Evolutionary conservation across 257 asterid genomes (phyloP), one percentile per base, ranked within the genome.

Genomic region (Galeopsis tetrahit): DNA sequence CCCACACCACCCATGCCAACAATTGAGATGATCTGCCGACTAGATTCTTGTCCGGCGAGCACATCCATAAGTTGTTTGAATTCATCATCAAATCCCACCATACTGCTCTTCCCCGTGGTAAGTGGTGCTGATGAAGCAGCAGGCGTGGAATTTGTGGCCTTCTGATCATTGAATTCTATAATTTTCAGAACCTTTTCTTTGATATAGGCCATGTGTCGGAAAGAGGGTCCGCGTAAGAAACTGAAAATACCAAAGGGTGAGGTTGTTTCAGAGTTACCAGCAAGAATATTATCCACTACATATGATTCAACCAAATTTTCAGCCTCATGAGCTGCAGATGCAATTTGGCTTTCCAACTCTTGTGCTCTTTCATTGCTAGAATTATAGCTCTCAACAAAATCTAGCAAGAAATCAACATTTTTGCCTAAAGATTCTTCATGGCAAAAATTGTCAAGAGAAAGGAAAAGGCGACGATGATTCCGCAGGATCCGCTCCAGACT

Each of bases 231-330:
- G 28, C 28, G 28, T 21, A 21, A 21, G 28, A 21, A 21, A 21
- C 28, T 21, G 28, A 21, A 21, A 21, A 21, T 21, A 21, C 28
- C 28, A 21, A 21, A 21, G 28, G 28, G 1, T 7, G 6, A 38
- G 43, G 7, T 38, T 38, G 43, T 38, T 38, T 13, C 15, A n/a
- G 38, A 7, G 13, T 5, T 8, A 21, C 66, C 44, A 4, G 8
- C 38, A 4, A 58, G 49, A 78, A 55, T 28, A 0, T 68, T 52
- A 63, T 36, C 9, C 21, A 44, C 52, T 14, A 72, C 4, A 38
- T 38, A 15, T 7, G 72, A 32, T 48, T 78, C 78, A 9, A 78
- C 49, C 1, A 13, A 40, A n/a, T 77, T 78, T 60, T 77, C 71
- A 36, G 62, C 78, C 8, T 33, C 68, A 70, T 65, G 31, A 53